Evolutionary conservation across 371 early-diverging fungal species (phyloP), one percentile per base, ranked within the genome.

Genomic region (Zancudomyces culisetae): DNA sequence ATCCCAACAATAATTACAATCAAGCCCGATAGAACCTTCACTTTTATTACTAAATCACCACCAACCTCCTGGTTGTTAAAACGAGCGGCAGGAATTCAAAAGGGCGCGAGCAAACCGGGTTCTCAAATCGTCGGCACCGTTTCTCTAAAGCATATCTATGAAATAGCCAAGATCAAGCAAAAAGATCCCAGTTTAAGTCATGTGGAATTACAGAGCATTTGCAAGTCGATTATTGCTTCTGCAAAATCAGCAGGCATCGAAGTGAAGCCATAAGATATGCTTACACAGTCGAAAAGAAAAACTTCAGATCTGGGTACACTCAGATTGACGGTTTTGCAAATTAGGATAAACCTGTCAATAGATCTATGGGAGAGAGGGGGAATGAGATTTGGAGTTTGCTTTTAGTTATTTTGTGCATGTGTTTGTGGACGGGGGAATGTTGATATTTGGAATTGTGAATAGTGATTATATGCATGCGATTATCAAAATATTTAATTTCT

Each of bases 161-260:
- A 90, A 60, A 92, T 94, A 55, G 92, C 88, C 20, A 79, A 84
- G 65, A 73, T 93, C 63, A 94, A 95, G 71, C 72, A 82, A 55
- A 61, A 71, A 29, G 94, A 96, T 59, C 77, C 72, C 23, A 81
- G 76, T n/a, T 68, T 87, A 70, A 74, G 74, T 54, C 82, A 82
- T 61, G 58, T 80, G 42, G 64, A 70, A 20, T 70, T 95, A 53
- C 63, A 80, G 57, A 73, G 75, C 45, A 78, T 92, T 52, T 79
- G 83, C 58, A 70, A 74, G 10, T 69, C 78, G 57, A 73, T 96
- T 42, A 68, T 88, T 57, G 87, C 85, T 49, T 77, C 83, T 19
- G 87, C 91, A 27, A 77, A 69, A 61, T 78, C 81, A 45, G 80
- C 86, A 62, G 97, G 94, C 13, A 39, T 35, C 15, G 35, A 35